Percentiles rank a stretch among this genome's conserved stretches.
Conservation (phyloP, 2,329 filamentous ascomycete species). For the Diaporthe sp. region DNA sequence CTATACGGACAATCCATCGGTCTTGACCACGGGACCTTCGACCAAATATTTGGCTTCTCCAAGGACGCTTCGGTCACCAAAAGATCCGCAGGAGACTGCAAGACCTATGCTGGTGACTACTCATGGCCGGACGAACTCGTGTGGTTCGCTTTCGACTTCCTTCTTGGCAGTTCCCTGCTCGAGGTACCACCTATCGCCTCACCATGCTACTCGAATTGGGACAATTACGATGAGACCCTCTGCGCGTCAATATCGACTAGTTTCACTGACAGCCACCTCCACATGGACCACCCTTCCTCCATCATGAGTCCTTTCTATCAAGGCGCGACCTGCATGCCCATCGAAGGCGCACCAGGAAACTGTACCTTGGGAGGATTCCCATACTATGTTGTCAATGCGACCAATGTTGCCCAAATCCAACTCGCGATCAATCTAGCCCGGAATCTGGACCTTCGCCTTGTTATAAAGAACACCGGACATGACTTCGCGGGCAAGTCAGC, state of each 20-base stretch:
- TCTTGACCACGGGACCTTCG: slow-evolving; percentile 2
- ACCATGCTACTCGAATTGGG: slow-evolving; percentile 63
- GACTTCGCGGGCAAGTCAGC: slow-evolving; percentile 58
- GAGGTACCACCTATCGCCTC: slow-evolving; percentile 66
- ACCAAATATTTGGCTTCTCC: slow-evolving; percentile 21
- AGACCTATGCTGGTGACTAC: slow-evolving; percentile 60
- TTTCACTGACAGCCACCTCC: slow-evolving; percentile 53
- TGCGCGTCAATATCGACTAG: slow-evolving; percentile 56
- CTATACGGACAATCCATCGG: neutral
- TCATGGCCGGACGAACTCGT: slow-evolving; percentile 64
- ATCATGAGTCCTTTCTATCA: slow-evolving; percentile 37
- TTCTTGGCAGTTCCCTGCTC: slow-evolving; percentile 65
- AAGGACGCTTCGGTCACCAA: neutral
- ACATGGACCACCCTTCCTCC: slow-evolving; percentile 43
- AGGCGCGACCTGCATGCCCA: slow-evolving; percentile 52
- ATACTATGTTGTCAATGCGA: slow-evolving; percentile 57
- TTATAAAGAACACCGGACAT: slow-evolving; percentile 67
- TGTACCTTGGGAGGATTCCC: slow-evolving; percentile 60
- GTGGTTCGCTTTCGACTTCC: slow-evolving; percentile 67
- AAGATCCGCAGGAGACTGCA: slow-evolving; percentile 40
- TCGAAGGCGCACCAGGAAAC: slow-evolving; percentile 43
- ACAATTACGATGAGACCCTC: slow-evolving; percentile 57
- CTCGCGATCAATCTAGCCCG: slow-evolving; percentile 62
- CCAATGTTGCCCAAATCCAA: slow-evolving; percentile 60
- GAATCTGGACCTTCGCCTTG: slow-evolving; percentile 61